Percentiles rank a stretch among this genome's conserved stretches.
Conservation (phyloP, 768 basidiomycete species). For the Mycena rebaudengoi region DNA sequence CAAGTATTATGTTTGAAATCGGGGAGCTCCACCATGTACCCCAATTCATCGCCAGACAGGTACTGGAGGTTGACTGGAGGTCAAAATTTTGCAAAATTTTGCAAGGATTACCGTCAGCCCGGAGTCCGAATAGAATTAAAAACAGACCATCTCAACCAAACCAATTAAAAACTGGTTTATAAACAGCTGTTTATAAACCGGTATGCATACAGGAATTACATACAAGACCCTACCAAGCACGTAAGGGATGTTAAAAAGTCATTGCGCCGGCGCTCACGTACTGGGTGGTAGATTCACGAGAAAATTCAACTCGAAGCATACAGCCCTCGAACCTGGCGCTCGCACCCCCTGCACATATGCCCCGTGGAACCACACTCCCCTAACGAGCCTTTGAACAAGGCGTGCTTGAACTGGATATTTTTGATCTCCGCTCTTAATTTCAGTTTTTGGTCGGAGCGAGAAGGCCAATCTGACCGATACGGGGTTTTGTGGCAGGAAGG, state of each 20-base stretch:
- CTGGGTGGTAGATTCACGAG: slow-evolving; percentile 63
- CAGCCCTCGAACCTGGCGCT: slow-evolving; percentile 83
- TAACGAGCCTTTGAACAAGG: slow-evolving; percentile 60
- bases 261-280: slow-evolving; percentile 11
- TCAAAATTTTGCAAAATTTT: too few species aligned
- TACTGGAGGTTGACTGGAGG: too few species aligned
- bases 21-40: too few species aligned
- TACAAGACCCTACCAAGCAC: too few species aligned
- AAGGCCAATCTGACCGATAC: slow-evolving; percentile 67
- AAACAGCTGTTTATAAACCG: too few species aligned
- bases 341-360: slow-evolving; percentile 76
- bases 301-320: slow-evolving; percentile 72
- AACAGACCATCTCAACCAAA: too few species aligned
- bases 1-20: too few species aligned
- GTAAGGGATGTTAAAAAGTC: slow-evolving; percentile 46
- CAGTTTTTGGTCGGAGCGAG: slow-evolving; percentile 86
- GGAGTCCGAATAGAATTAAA: too few species aligned
- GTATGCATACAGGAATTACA: too few species aligned
- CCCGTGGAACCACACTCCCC: slow-evolving; percentile 71
- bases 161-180: too few species aligned
- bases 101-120: too few species aligned
- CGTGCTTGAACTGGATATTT: slow-evolving; percentile 86
- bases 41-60: too few species aligned
- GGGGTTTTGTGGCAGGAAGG: slow-evolving; percentile 81
- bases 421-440: slow-evolving; percentile 88